Conservation (phyloP, 192 early-diverging fungal genomes). For the Chytriomyces hyalinus region DNA sequence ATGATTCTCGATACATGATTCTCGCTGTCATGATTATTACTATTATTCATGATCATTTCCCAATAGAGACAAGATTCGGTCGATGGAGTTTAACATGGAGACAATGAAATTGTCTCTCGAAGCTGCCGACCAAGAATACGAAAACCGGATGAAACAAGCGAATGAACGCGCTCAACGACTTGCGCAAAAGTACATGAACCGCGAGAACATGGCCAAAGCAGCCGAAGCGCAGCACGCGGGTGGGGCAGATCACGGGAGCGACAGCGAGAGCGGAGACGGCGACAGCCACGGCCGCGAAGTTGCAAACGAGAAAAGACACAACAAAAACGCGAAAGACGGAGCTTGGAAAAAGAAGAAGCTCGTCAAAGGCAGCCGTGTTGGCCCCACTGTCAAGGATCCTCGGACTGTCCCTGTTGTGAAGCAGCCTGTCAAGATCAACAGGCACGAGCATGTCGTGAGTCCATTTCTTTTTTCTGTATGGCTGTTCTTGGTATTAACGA, state of each 20-base stretch:
- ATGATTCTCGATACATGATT: constrained; percentile 1
- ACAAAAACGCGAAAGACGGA: not conserved
- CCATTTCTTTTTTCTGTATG: not conserved
- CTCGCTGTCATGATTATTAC: not conserved
- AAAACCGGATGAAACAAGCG: constrained; percentile 33
- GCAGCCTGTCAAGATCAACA: constrained; percentile 20
- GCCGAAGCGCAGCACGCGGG: constrained; percentile 9
- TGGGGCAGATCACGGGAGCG: not conserved
- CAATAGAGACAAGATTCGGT: constrained; percentile 40
- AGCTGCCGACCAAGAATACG: constrained; percentile 39
- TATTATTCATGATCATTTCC: constrained; percentile 1
- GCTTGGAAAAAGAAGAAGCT: not conserved
- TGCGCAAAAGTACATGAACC: constrained; percentile 48
- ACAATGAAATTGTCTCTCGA: constrained; percentile 37
- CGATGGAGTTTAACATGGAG: constrained; percentile 39
- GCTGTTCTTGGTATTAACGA: not conserved
- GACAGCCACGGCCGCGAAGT: not conserved
- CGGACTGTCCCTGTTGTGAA: constrained; percentile 4
- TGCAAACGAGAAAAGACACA: not conserved
- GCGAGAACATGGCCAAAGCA: constrained; percentile 49
- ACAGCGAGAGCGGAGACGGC: constrained; percentile 21
- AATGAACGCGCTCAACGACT: constrained; percentile 53
- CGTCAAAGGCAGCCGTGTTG: not conserved
- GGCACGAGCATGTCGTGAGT: constrained; percentile 34
- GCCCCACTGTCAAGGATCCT: not conserved